phyloP scores from a whole-genome alignment of 2,329 filamentous ascomycete genomes.

The Curvularia verruculosa region DNA sequence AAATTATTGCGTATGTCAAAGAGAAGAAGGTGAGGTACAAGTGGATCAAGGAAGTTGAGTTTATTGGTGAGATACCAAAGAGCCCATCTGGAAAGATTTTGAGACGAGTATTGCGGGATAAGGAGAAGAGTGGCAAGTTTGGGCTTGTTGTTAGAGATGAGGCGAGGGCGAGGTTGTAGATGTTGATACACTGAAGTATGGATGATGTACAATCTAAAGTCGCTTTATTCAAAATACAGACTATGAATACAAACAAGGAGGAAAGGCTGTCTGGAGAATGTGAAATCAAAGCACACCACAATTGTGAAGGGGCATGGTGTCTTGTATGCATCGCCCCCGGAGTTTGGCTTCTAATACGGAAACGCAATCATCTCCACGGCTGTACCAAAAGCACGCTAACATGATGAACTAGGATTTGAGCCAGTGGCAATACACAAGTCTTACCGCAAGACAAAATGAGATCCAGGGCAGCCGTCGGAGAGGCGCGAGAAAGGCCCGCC shows the following conservation, averaged over 20 bases:
- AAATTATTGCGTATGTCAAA: slow-evolving; percentile 53
- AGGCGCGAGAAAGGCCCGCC: slow-evolving; percentile 7
- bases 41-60: slow-evolving; percentile 54
- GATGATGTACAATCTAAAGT: no score
- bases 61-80: slow-evolving; percentile 57
- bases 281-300: neutral
- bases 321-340: neutral
- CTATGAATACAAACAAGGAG: neutral
- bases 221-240: no score
- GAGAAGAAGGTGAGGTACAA: slow-evolving; percentile 57
- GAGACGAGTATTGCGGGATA: slow-evolving; percentile 53
- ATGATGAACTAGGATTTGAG: neutral
- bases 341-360: neutral
- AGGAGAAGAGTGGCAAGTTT: slow-evolving; percentile 47
- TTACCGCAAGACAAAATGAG: neutral
- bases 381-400: neutral
- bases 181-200: neutral
- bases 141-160: slow-evolving; percentile 26
- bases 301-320: neutral
- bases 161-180: slow-evolving; percentile 50
- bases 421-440: neutral
- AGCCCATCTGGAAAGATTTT: slow-evolving; percentile 56
- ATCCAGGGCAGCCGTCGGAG: slow-evolving; percentile 3
- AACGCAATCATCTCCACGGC: neutral
- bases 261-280: neutral